Base-by-base conservation (phyloP, 306 rosid species). In the Sindora glabra region DNA sequence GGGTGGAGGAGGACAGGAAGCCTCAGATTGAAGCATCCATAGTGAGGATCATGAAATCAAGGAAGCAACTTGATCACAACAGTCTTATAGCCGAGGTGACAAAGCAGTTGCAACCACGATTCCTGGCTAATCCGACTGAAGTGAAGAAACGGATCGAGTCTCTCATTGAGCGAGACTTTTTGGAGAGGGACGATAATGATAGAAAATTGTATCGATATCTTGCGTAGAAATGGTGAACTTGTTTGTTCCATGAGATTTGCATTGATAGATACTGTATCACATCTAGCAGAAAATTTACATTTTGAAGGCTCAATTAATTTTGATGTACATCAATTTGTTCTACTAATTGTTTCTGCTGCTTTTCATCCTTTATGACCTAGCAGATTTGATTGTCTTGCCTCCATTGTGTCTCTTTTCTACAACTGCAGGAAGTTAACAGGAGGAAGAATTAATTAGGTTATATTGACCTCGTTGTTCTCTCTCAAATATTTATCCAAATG, bases 1-100 rank as follows among this genome's bases (percentile, higher is more conserved):
- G 96, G 72, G 98, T 92, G 74, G 98, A 92, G 80, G 98, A 92
- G 76, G 95, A 92, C 79, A 73, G 98, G 77, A 92, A 92, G 74
- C 98, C 98, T 23, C 96, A 91, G 68, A 91, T 91, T 9, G 97
- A 91, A 66, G 96, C 97, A 11, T 91, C 97, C 0, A 65, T 91
- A 38, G 95, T 87, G 48, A 81, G 96, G 79, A 87, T 87, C 71
- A 91, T 91, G 97, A 87, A 91, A 65, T 78, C 96, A 0, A 74
- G 97, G 75, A 89, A 81, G 64, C 80, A 72, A 55, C 85, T 91
- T 44, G 95, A 91, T 72, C 96, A 91, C 62, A 87, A 91, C 79
- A 91, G 83, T 37, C 70, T 91, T 36, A 85, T 85, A 36, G 80
- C 97, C 0, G 96, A 91, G 74, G 97, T 91, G 60, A 91, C 97